Percentiles rank a stretch among this genome's conserved stretches.
These are phyloP conservation scores for Gossypium arboreum DNA, from an alignment of 345 rosid genomes.

Conservation along the genomic window DNA sequence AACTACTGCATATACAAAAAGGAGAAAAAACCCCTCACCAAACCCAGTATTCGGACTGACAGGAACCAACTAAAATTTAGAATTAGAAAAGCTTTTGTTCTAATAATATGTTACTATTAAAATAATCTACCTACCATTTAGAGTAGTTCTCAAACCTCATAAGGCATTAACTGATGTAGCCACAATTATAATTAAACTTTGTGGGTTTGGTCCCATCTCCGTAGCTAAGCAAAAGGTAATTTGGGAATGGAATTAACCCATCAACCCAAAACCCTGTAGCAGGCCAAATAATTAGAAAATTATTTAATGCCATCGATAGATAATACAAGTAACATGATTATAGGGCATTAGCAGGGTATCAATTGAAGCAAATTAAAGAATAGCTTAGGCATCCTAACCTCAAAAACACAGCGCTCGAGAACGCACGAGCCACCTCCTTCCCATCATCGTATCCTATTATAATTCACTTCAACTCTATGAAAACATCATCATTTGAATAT, in stretches of 20 bases:
- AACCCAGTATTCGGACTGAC: background rate
- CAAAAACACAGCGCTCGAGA: conserved; percentile 17
- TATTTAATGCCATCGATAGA: too few species aligned
- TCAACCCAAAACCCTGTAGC: too few species aligned
- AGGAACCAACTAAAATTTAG: background rate
- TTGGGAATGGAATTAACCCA: too few species aligned
- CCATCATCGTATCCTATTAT: conserved; percentile 16
- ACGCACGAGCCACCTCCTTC: conserved; percentile 24
- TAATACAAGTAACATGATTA: background rate
- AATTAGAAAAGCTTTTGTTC: background rate
- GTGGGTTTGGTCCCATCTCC: background rate
- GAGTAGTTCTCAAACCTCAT: background rate
- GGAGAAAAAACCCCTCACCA: background rate
- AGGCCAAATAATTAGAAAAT: too few species aligned
- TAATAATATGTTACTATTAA: background rate
- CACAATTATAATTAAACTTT: background rate
- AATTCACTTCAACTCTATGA: conserved; percentile 1
- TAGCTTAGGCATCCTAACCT: background rate
- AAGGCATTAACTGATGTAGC: background rate
- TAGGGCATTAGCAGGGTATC: too few species aligned
- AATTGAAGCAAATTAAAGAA: too few species aligned
- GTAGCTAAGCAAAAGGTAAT: background rate
- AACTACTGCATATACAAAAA: background rate
- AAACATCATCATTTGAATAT: background rate
- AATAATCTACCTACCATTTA: background rate